Evolutionary conservation across 1,284 basidiomycete species (phyloP), one percentile per base, ranked within the genome.

Genomic region (Rhodotorula mucilaginosa): DNA sequence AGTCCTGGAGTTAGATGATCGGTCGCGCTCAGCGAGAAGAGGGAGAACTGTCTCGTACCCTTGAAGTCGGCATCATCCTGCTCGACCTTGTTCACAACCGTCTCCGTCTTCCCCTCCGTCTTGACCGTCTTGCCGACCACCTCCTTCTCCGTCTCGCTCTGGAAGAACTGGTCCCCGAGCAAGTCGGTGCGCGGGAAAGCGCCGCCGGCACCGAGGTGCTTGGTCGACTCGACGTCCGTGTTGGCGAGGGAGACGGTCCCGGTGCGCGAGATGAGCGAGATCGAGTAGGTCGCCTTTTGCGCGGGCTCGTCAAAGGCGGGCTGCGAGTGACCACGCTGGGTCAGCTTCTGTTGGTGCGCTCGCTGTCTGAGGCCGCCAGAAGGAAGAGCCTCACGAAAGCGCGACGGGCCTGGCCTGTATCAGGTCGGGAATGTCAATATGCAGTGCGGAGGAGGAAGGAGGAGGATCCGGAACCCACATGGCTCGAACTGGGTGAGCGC

Each of bases 281-380:
- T 84, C 47, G 69, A 85, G 81, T 91, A 97, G 6, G 89, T 94
- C 8, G 94, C 90, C 82, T 98, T 99, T 79, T 97, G 85, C 34
- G 88, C 85, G 34, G 96, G 96, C 81, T 98, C 96, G 80, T 98
- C 96, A 91, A 92, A 98, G 73, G 83, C 83, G 18, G 84, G 85
- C 64, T 73, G 49, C 82, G 15, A n/a, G 13, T 82, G 1, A 1
- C 1, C 26, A 12, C 83, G 49, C 19, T n/a, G 1, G 26, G 84
- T 74, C 80, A 81, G 31, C 81, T 82, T 39, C 80, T 77, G 21
- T 6, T 21, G 1, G 8, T 1, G 31, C 2, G 16, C 0, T 10
- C 5, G 2, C 26, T 16, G 1, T 18, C 12, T 6, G 19, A 44
- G 1, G 16, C n/a, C 26, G 1, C 6, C 3, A 31, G 18, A n/a